These are phyloP conservation scores for Tremellales sp. DNA, from an alignment of 1,284 basidiomycete genomes.

Conservation along the genomic window DNA sequence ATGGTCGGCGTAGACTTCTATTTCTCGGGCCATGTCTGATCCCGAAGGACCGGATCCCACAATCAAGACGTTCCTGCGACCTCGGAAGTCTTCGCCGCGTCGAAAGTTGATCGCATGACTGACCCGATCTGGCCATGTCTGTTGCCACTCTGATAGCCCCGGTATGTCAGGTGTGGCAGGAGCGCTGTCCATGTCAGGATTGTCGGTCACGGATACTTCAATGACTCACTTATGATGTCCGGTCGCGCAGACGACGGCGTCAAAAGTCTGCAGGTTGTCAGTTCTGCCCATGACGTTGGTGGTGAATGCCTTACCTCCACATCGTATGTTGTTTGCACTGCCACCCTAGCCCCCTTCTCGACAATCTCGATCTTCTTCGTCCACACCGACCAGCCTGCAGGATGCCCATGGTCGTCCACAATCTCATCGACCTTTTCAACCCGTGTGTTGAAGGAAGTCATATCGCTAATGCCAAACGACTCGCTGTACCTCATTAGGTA, in stretches of 20 bases:
- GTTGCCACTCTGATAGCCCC: slow-evolving; percentile 47
- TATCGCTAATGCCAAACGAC: slow-evolving; percentile 48
- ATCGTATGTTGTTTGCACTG: no score
- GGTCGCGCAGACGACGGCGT: slow-evolving; percentile 51
- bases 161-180: slow-evolving; percentile 42
- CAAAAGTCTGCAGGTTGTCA: no score
- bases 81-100: slow-evolving; percentile 43
- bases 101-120: slow-evolving; percentile 52
- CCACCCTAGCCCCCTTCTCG: no score
- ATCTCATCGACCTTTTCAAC: slow-evolving; percentile 52
- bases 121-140: slow-evolving; percentile 43
- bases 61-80: slow-evolving; percentile 50
- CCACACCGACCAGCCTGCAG: slow-evolving; percentile 25
- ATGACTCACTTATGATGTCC: no score
- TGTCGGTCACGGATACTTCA: no score
- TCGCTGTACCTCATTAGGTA: slow-evolving; percentile 7
- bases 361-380: background rate
- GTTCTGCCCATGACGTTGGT: no score
- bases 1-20: background rate
- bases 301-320: no score
- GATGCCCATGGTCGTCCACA: slow-evolving; percentile 9
- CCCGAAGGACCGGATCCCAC: slow-evolving; percentile 52
- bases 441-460: slow-evolving; percentile 52
- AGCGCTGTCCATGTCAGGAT: no score
- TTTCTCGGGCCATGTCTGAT: slow-evolving; percentile 48